These are phyloP conservation scores for Cordyceps farinosa DNA, from an alignment of 2,329 filamentous ascomycete genomes.

Conservation along the genomic window DNA sequence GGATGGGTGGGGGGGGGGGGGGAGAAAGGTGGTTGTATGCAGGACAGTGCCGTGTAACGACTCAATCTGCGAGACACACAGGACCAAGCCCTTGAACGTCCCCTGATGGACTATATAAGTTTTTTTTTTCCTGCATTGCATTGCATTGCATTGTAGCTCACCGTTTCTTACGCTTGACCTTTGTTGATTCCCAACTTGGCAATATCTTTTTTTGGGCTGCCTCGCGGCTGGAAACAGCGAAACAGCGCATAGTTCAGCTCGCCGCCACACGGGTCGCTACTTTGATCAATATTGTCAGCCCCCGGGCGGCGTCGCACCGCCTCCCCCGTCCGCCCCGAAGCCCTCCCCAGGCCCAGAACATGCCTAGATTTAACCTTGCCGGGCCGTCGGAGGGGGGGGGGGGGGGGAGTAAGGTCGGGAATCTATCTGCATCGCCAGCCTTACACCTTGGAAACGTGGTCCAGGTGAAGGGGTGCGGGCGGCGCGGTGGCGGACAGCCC, in stretches of 20 bases:
- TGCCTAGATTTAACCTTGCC: neutral
- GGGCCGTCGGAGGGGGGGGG: neutral
- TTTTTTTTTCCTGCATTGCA: neutral
- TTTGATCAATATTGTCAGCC: slow-evolving; percentile 3
- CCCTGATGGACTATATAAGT: neutral
- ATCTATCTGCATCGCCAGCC: neutral
- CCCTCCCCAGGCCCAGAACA: neutral
- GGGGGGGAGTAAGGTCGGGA: neutral
- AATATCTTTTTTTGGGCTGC: neutral
- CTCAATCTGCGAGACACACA: neutral
- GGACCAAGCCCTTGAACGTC: neutral
- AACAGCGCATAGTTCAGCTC: neutral
- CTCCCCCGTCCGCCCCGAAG: neutral
- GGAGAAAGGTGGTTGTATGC: too few relatives aligned
- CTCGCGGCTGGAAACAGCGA: neutral
- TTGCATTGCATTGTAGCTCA: neutral
- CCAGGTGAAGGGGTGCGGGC: neutral
- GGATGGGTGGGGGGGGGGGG: too few relatives aligned
- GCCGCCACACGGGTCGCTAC: neutral
- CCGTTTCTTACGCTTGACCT: neutral
- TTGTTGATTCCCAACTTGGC: neutral
- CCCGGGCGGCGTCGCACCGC: neutral
- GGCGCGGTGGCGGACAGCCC: neutral
- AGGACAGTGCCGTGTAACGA: neutral
- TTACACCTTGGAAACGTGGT: neutral